Percentiles rank a stretch among this genome's conserved stretches.
phyloP scores from a whole-genome alignment of 139 green algal species.

The Tetraselmis chui region DNA sequence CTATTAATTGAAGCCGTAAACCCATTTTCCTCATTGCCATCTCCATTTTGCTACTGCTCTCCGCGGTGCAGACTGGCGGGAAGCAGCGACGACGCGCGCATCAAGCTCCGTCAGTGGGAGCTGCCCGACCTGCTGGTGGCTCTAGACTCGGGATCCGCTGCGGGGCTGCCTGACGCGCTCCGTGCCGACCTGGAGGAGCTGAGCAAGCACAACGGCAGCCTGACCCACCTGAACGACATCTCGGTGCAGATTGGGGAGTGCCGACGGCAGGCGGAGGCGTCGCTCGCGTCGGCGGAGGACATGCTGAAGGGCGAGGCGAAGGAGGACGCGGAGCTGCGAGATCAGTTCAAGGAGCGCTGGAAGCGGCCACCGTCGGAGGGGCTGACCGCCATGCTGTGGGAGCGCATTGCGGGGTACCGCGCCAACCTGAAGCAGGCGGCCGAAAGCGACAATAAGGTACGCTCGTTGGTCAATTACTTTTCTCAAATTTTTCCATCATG shows the following conservation, averaged over 20 bases:
- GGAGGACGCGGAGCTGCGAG: constrained; percentile 45
- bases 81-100: constrained; percentile 74
- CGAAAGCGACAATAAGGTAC: constrained; percentile 47
- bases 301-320: constrained; percentile 50
- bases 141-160: constrained; percentile 36
- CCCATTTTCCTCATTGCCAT: no score
- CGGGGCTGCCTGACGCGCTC: constrained; percentile 63
- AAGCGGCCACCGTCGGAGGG: constrained; percentile 37
- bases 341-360: constrained; percentile 56
- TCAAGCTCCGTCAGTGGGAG: constrained; percentile 59
- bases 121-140: constrained; percentile 56
- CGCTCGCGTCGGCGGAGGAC: constrained; percentile 36
- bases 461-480: no score
- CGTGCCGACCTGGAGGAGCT: constrained; percentile 70
- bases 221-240: constrained; percentile 52
- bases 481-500: no score
- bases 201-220: constrained; percentile 51
- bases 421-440: constrained; percentile 59
- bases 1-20: no score
- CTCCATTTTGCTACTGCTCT: no score
- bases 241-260: constrained; percentile 32
- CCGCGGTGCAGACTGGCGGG: constrained; percentile 47
- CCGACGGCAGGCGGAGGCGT: constrained; percentile 38
- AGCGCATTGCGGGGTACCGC: constrained; percentile 57
- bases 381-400: constrained; percentile 53